Conservation (phyloP, 108 stramenopile species). For the Cyclotella sp. region DNA sequence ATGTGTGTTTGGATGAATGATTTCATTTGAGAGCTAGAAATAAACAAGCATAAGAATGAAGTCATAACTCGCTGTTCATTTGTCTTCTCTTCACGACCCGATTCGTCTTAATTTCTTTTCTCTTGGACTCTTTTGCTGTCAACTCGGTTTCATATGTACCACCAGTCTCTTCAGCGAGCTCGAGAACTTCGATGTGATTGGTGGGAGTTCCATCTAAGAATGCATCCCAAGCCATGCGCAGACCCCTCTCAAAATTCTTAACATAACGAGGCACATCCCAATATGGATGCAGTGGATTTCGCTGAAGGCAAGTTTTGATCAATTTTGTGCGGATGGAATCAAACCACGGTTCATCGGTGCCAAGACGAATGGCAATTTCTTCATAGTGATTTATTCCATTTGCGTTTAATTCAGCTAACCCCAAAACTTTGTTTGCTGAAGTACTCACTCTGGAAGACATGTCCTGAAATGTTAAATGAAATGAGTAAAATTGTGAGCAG, state of each 20-base stretch:
- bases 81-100: background rate
- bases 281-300: constrained; percentile 87
- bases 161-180: constrained; percentile 18
- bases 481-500: too few species aligned
- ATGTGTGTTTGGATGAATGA: too few species aligned
- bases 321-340: constrained; percentile 58
- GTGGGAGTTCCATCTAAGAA: constrained; percentile 62
- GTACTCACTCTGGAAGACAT: constrained; percentile 86
- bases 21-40: background rate
- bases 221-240: constrained; percentile 65
- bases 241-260: constrained; percentile 71
- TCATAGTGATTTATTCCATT: constrained; percentile 70
- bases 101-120: constrained; percentile 1
- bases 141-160: constrained; percentile 5
- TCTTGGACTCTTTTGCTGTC: constrained; percentile 5
- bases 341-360: constrained; percentile 58
- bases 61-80: constrained; percentile 3
- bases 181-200: constrained; percentile 61
- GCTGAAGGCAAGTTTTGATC: constrained; percentile 70
- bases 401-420: constrained; percentile 81
- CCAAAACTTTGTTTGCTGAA: constrained; percentile 79
- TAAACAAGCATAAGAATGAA: background rate
- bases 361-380: constrained; percentile 74
- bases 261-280: constrained; percentile 89
- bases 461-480: constrained; percentile 21